phyloP scores from a whole-genome alignment of 2,329 filamentous ascomycete species.

The Pyrenochaeta sp. region DNA sequence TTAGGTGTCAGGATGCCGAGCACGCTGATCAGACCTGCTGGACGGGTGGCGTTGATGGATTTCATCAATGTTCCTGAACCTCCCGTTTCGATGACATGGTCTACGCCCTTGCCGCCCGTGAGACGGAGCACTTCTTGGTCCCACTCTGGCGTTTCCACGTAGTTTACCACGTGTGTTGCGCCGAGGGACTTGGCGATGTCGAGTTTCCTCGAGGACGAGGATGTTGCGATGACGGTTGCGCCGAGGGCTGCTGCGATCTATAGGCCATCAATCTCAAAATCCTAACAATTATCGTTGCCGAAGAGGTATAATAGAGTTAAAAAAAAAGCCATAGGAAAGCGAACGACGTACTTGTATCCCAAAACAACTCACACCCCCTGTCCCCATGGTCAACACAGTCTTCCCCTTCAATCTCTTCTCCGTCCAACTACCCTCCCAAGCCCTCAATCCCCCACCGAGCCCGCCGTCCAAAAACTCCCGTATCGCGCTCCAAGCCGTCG shows the following conservation, averaged over 20 bases:
- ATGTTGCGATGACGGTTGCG: constrained; percentile 66
- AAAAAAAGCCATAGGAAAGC: background rate
- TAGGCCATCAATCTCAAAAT: constrained; percentile 36
- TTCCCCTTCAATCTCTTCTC: constrained; percentile 29
- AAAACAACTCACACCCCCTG: constrained; percentile 51
- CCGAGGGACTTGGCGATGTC: constrained; percentile 47
- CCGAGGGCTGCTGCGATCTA: constrained; percentile 32
- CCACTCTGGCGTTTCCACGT: constrained; percentile 64
- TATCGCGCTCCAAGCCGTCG: constrained; percentile 32
- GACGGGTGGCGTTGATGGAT: constrained; percentile 55
- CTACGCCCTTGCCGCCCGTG: constrained; percentile 50
- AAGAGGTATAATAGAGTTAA: constrained; percentile 57
- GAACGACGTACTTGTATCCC: constrained; percentile 24
- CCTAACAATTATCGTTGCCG: no score
- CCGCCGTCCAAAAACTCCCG: constrained; percentile 7
- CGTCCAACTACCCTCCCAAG: constrained; percentile 14
- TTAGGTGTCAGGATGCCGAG: constrained; percentile 53
- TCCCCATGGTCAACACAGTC: constrained; percentile 69
- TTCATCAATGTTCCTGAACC: constrained; percentile 55
- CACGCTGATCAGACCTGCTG: constrained; percentile 57
- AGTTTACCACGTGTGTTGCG: constrained; percentile 61
- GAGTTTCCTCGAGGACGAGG: constrained; percentile 62
- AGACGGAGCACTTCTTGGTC: constrained; percentile 60
- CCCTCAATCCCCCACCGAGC: constrained; percentile 5
- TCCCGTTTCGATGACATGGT: constrained; percentile 58